Evolutionary conservation across 2,329 filamentous ascomycete species (phyloP).

Genomic region (Cordyceps fumosorosea): DNA sequence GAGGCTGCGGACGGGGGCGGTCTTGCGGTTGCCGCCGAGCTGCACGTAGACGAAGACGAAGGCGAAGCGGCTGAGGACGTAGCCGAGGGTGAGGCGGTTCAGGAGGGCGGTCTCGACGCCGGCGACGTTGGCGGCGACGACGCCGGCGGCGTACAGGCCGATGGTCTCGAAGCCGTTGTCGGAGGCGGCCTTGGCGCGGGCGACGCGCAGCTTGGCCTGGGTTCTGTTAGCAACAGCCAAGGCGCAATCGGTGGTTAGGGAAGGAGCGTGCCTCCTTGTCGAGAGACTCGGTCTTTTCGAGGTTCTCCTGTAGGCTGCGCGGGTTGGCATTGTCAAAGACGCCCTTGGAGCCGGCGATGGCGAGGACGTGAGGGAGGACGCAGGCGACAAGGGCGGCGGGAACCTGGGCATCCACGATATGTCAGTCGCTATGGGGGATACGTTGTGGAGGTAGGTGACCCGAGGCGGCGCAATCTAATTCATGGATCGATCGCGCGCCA

Average conservation of each 20-base stretch:
- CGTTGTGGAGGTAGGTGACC: not conserved
- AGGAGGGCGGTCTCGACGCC: conserved; percentile 30
- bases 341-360: conserved; percentile 22
- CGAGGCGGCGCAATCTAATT: not conserved
- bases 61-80: conserved; percentile 31
- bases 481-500: not conserved
- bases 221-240: not conserved
- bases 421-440: not conserved
- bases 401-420: conserved; percentile 28
- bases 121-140: conserved; percentile 41
- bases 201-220: conserved; percentile 47
- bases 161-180: conserved; percentile 40
- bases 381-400: conserved; percentile 33
- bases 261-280: conserved; percentile 22
- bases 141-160: conserved; percentile 34
- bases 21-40: conserved; percentile 33
- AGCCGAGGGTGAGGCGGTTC: conserved; percentile 34
- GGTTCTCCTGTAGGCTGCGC: conserved; percentile 25
- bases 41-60: conserved; percentile 39
- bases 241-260: too few relatives aligned
- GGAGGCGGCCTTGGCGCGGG: conserved; percentile 45
- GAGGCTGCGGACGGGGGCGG: conserved; percentile 31
- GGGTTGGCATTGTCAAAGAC: conserved; percentile 35
- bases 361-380: conserved; percentile 31
- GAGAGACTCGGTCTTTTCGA: conserved; percentile 27